Evolutionary conservation across 106 monocot species (phyloP).

Genomic region (Dioscorea alata): DNA sequence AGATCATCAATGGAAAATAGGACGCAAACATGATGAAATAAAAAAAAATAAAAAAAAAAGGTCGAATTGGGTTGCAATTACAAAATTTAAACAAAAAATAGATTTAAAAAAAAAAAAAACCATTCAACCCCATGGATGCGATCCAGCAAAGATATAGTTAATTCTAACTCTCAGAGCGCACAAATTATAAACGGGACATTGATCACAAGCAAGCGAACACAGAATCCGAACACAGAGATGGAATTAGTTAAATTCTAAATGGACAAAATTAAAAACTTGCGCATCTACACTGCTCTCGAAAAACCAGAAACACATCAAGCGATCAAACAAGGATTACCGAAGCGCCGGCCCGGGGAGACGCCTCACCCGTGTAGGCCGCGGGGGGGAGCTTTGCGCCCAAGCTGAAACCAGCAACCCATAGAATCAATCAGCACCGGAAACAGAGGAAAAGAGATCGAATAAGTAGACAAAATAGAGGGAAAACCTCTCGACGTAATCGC

Average conservation of each 20-base stretch:
- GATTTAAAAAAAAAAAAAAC: too few relatives aligned
- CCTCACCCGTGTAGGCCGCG: slow-evolving; percentile 29
- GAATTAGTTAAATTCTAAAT: not conserved
- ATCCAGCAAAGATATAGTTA: too few relatives aligned
- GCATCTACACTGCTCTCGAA: not conserved
- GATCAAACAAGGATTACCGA: slow-evolving; percentile 13
- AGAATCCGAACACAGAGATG: not conserved
- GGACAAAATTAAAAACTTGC: not conserved
- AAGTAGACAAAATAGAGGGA: slow-evolving; percentile 16
- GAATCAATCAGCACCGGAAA: not conserved
- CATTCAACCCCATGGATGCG: too few relatives aligned
- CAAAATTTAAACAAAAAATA: too few relatives aligned
- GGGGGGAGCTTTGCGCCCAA: slow-evolving; percentile 80
- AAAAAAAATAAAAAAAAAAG: too few relatives aligned
- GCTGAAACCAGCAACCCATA: slow-evolving; percentile 24
- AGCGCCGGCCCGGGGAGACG: slow-evolving; percentile 20
- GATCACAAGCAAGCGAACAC: not conserved
- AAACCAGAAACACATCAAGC: not conserved
- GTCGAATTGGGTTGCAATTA: too few relatives aligned
- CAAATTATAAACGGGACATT: not conserved
- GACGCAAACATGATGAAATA: too few relatives aligned
- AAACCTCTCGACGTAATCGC: slow-evolving; percentile 90
- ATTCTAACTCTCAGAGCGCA: too few relatives aligned
- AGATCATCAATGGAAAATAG: too few relatives aligned
- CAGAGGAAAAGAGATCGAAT: slow-evolving; percentile 49